Evolutionary conservation across 225 moss, liverwort and hornwort genomes (phyloP), one percentile per base, ranked within the genome.

Genomic region (Rhytidiadelphus loreus): DNA sequence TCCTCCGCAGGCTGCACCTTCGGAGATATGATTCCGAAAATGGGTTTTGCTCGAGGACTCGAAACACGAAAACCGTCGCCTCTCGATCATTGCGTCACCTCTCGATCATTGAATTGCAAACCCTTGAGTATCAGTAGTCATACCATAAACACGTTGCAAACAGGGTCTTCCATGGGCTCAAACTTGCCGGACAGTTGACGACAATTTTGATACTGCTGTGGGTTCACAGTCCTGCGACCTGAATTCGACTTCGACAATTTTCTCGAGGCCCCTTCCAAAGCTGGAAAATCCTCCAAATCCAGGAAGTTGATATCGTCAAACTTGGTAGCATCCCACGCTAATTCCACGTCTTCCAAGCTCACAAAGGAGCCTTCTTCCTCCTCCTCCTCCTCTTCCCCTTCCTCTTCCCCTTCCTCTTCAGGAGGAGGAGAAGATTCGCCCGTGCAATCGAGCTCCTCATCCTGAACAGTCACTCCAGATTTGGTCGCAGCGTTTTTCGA

Each of bases 1-100:
- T 58, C 80, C 88, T 81, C 84, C 87, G 90, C 91, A 91, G 90
- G 90, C 93, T 91, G 88, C 93, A 93, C 93, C 91, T 69, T 82
- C 88, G 63, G 85, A 93, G 91, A 70, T 13, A 93, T 91, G 91
- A 88, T 93, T 91, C 93, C 76, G 83, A 68, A 90, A 91, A 91
- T 93, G 93, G 88, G 89, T 88, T 86, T 86, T 82, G 88, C 88
- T 90, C 77, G 88, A 91, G 68, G 90, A 77, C 64, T n/a, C 39
- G 60, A 46, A 21, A 35, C 88, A 92, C 75, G 62, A 72, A 43
- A 59, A 58, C 39, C 74, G 29, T 69, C 17, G 8, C 33, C 76
- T 70, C 68, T 88, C 84, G 2, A 57, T 26, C 57, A 78, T 17
- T 39, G 17, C n/a, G n/a, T 69, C 17, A 11, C 33, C 76, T 70